Percentiles rank a stretch among this genome's conserved stretches.
Conservation (phyloP, 2,329 filamentous ascomycete species). For the Penicillium sclerotiorum region DNA sequence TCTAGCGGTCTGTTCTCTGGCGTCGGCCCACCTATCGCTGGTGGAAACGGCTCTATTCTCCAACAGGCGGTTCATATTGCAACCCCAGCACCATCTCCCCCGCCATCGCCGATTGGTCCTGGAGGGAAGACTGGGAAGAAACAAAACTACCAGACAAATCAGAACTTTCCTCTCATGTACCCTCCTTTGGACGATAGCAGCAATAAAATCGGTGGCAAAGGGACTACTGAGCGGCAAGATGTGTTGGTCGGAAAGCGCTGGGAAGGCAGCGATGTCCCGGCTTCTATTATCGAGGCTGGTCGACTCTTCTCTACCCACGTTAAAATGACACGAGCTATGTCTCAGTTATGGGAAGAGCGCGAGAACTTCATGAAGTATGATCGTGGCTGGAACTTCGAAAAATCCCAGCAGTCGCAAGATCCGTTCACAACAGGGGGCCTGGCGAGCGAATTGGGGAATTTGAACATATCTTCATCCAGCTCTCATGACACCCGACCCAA, state of each 20-base stretch:
- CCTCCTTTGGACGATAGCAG: slow-evolving; percentile 86
- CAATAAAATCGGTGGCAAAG: slow-evolving; percentile 88
- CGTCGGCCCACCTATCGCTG: slow-evolving; percentile 51
- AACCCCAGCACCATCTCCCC: slow-evolving; percentile 94
- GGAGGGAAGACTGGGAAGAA: slow-evolving; percentile 95
- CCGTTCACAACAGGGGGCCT: slow-evolving; percentile 39
- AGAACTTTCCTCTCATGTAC: slow-evolving; percentile 97
- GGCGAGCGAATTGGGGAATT: slow-evolving; percentile 45
- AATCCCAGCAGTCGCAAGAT: slow-evolving; percentile 27
- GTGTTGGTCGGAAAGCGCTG: slow-evolving; percentile 78
- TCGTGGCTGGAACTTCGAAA: slow-evolving; percentile 74
- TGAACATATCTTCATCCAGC: slow-evolving; percentile 24
- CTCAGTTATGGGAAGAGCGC: slow-evolving; percentile 92
- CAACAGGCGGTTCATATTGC: slow-evolving; percentile 97
- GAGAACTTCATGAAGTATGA: slow-evolving; percentile 91
- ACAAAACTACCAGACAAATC: slow-evolving; percentile 98
- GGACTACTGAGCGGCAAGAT: slow-evolving; percentile 77
- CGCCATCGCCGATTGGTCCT: slow-evolving; percentile 80
- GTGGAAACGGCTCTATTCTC: slow-evolving; percentile 70
- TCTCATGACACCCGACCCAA: slow-evolving; percentile 15
- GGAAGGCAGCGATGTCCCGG: slow-evolving; percentile 90
- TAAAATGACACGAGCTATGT: slow-evolving; percentile 85
- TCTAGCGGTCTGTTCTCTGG: slow-evolving; percentile 65
- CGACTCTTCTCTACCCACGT: slow-evolving; percentile 88
- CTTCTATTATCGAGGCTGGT: slow-evolving; percentile 92